These are phyloP conservation scores for Globisporangium mamillatum DNA, from an alignment of 352 stramenopile species.

Conservation along the genomic window DNA sequence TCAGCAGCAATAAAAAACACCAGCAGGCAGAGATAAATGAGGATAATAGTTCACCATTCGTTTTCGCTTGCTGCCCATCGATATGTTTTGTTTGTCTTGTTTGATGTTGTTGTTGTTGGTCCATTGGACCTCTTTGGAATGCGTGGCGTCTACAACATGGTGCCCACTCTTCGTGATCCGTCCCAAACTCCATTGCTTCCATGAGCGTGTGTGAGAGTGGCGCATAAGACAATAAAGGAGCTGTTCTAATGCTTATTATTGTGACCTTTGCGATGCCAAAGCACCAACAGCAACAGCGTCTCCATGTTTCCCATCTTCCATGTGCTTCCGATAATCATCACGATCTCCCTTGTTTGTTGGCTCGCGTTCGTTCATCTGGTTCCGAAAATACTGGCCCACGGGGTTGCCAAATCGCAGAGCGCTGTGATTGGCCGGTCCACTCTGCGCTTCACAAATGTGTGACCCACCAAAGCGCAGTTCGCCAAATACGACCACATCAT, in stretches of 20 bases:
- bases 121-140: conserved; percentile 2
- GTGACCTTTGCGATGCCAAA: not conserved
- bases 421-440: not conserved
- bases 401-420: not conserved
- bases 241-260: not conserved
- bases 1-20: conserved; percentile 15
- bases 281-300: not conserved
- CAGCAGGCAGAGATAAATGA: conserved; percentile 24
- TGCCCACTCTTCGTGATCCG: not conserved
- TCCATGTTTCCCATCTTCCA: not conserved
- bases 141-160: conserved; percentile 20
- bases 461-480: conserved; percentile 24
- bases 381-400: not conserved
- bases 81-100: conserved; percentile 20
- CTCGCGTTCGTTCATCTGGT: not conserved
- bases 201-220: not conserved
- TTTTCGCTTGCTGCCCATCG: conserved; percentile 8
- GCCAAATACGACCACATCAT: conserved; percentile 17
- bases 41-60: conserved; percentile 33
- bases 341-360: not conserved
- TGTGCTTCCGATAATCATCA: not conserved
- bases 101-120: not conserved
- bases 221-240: too few relatives aligned
- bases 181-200: not conserved
- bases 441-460: conserved; percentile 12